Conservation (phyloP, 495 filamentous ascomycete species). For the Physcia stellaris region DNA sequence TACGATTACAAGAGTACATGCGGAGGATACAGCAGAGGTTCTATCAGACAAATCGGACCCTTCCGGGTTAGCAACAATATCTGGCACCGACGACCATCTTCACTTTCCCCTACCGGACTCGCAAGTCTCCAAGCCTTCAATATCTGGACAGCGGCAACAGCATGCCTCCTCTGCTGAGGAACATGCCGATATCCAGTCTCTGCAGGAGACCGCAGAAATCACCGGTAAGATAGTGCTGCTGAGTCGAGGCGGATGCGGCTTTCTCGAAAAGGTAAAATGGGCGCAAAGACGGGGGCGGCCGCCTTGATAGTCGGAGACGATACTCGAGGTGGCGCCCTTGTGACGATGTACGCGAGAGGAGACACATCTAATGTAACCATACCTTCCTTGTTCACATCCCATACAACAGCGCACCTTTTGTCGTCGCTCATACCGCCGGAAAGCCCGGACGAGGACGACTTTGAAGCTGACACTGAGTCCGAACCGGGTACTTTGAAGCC, state of each 20-base stretch:
- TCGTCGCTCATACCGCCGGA: conserved; percentile 75
- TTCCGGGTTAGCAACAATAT: too few species aligned
- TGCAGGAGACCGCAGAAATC: conserved; percentile 92
- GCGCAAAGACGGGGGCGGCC: conserved; percentile 78
- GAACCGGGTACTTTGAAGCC: conserved; percentile 1
- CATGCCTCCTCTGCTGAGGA: conserved; percentile 28
- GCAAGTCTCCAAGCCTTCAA: conserved; percentile 26
- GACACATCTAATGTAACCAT: conserved; percentile 93
- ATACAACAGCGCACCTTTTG: conserved; percentile 85
- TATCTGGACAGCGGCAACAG: conserved; percentile 18
- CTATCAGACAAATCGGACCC: conserved; percentile 43
- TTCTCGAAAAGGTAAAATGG: conserved; percentile 95
- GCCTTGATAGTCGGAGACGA: conserved; percentile 93
- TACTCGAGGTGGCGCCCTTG: conserved; percentile 65
- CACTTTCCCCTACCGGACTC: conserved; percentile 50
- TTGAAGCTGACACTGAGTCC: conserved; percentile 31
- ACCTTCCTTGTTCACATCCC: conserved; percentile 84
- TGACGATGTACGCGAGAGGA: conserved; percentile 94
- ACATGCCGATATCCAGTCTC: conserved; percentile 88
- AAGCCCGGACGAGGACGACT: conserved; percentile 37
- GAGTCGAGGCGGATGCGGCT: conserved; percentile 87
- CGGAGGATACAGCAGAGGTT: conserved; percentile 13
- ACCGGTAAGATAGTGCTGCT: conserved; percentile 81
- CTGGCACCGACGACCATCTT: conserved; percentile 88
- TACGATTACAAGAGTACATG: neutral